Base-by-base conservation (phyloP, 495 filamentous ascomycete genomes). In the Ascodesmis nigricans region DNA sequence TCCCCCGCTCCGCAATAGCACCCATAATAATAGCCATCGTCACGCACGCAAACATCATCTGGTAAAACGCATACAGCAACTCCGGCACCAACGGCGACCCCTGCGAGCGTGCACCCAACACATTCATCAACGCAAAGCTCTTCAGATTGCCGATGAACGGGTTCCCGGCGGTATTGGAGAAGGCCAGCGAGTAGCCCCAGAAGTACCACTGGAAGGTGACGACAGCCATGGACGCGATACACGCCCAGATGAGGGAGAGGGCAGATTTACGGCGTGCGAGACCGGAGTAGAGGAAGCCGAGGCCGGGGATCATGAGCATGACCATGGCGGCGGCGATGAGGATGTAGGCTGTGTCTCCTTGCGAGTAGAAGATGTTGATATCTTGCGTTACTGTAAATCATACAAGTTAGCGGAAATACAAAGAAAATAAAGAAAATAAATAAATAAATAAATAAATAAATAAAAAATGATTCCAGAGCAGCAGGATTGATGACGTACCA, bases 281-380 rank as follows among this genome's bases (percentile, higher is more conserved):
- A 47, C 87, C 90, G n/a, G 81, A 93, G 64, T 97, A 97, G 65
- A 95, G 87, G 64, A 95, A 91, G 15, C 82, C 83, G 58, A 92
- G 77, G 36, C 83, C 83, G 9, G 83, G 83, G 44, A 93, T 78
- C 78, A 84, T 84, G 45, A 83, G 23, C 58, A 97, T 56, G 33
- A 97, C 87, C 87, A 97, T 92, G 47, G 77, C 83, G 35, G 84
- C 73, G 29, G 79, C 64, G 24, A 95, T 60, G 48, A 97, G 67
- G 56, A 97, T 93, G 60, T 81, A 97, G 54, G 79, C 77, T 55
- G 69, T 63, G 46, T 80, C 75, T 36, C 75, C 75, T 7, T 71
- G 56, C 38, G 67, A 53, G 47, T 59, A n/a, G n/a, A n/a, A n/a
- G n/a, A n/a, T n/a, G n/a, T n/a, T n/a, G n/a, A 76, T n/a, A n/a